phyloP scores from a whole-genome alignment of 306 rosid genomes.

The Urtica urens region DNA sequence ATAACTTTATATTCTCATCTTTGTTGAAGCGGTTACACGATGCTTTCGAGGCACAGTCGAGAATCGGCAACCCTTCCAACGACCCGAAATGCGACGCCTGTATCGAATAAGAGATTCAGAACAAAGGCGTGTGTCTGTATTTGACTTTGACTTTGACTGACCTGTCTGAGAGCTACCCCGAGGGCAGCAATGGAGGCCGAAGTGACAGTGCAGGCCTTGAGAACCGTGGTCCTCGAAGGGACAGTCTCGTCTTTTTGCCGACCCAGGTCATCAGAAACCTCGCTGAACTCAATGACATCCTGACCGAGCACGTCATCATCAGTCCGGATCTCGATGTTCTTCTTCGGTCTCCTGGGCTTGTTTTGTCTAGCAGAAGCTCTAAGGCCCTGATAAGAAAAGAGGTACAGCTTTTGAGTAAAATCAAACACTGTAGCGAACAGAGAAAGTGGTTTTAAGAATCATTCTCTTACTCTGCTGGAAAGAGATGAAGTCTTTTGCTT shows the following conservation, averaged over 20 bases:
- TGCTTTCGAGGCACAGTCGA: slow-evolving; percentile 63
- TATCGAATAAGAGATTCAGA: slow-evolving; percentile 20
- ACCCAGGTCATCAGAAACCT: slow-evolving; percentile 26
- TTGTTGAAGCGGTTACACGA: slow-evolving; percentile 37
- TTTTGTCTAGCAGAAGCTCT: slow-evolving; percentile 46
- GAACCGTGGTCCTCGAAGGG: slow-evolving; percentile 58
- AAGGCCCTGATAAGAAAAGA: slow-evolving; percentile 26
- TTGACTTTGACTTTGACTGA: slow-evolving; percentile 20
- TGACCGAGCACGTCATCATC: slow-evolving; percentile 30
- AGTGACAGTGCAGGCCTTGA: slow-evolving; percentile 73
- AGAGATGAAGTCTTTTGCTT: slow-evolving; percentile 19
- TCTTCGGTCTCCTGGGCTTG: slow-evolving; percentile 39
- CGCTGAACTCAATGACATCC: slow-evolving; percentile 23
- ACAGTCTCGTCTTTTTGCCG: slow-evolving; percentile 20
- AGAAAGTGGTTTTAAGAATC: background rate
- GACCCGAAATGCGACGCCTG: slow-evolving; percentile 75
- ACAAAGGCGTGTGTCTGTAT: slow-evolving; percentile 6
- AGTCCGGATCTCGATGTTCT: slow-evolving; percentile 27
- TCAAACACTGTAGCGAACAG: background rate
- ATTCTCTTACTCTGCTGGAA: slow-evolving; percentile 24
- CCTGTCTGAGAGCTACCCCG: slow-evolving; percentile 67
- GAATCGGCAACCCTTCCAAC: slow-evolving; percentile 58
- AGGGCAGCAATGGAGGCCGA: slow-evolving; percentile 62
- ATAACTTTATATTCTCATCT: background rate
- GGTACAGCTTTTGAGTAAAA: background rate